A percentile compares a stretch with the other conserved stretches of the same genome.
These are phyloP conservation scores for Solanum arcanum DNA, from an alignment of 257 asterid species.

Conservation along the genomic window DNA sequence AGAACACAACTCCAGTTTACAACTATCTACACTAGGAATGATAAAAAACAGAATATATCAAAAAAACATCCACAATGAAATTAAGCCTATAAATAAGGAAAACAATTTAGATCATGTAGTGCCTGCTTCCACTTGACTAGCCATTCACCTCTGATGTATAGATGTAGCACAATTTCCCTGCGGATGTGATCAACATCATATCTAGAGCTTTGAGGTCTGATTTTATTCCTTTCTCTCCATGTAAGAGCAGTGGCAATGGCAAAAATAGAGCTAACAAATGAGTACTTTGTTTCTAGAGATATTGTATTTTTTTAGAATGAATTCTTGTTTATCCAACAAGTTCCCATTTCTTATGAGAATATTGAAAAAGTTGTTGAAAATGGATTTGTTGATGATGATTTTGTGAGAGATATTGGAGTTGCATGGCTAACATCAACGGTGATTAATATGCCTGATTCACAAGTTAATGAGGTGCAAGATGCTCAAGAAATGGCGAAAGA, in stretches of 20 bases:
- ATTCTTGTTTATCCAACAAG: background rate
- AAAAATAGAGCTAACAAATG: background rate
- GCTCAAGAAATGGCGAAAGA: background rate
- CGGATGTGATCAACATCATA: background rate
- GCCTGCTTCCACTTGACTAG: background rate
- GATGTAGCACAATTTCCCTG: background rate
- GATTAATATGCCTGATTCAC: background rate
- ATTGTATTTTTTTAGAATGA: background rate
- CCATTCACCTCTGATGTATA: background rate
- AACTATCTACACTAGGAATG: background rate
- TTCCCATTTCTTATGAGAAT: background rate
- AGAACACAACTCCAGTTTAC: background rate
- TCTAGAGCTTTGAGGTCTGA: background rate
- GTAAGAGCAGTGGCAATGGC: background rate
- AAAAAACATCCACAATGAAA: no score
- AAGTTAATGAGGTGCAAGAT: background rate
- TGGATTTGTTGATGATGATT: background rate
- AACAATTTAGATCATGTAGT: background rate
- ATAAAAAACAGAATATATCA: background rate
- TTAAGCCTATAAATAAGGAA: background rate
- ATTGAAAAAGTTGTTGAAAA: background rate
- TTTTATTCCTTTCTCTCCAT: background rate
- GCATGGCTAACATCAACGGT: background rate
- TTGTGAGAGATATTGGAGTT: background rate
- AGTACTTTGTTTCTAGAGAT: background rate